Base-by-base conservation (phyloP, 768 basidiomycete genomes). In the Porphyrellus cyaneotinctus region DNA sequence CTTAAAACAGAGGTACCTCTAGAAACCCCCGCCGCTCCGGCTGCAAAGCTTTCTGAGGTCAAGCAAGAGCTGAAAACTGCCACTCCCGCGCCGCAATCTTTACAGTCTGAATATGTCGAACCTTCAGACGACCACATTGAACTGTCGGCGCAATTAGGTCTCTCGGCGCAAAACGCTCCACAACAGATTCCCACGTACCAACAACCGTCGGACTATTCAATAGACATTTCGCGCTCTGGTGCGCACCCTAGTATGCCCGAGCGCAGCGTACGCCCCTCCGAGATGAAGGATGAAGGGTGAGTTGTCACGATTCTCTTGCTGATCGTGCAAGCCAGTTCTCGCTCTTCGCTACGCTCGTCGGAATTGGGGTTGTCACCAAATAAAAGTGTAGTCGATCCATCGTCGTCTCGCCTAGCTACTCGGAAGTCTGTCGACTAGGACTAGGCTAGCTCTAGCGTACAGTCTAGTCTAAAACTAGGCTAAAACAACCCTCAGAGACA, bases 231-330 rank as follows among this genome's bases (percentile, higher is more conserved):
- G 28, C 67, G 52, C 22, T 72, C 75, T 15, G 73, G 74, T 23
- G 73, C 64, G 28, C 65, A 70, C 72, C 26, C 69, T 44, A 74
- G 23, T 70, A 72, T 47, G 75, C 76, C 70, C 22, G 83, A 87
- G 65, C 80, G 89, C 41, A 84, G 81, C 31, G 74, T 93, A 15
- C 79, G 90, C 31, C 89, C 89, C 17, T 87, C 87, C 12, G 93
- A 97, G 70, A 93, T 92, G 91, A 92, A 93, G 70, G 95, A 97
- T 62, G 94, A 95, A 88, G 94, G 94, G 95, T 97, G 82, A 91
- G 93, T 81, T 49, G 20, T 53, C 10, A 22, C 12, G 28, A 8
- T 51, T 48, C 18, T 31, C 20, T 30, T 2, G 36, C 59, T 64
- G 35, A 68, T 53, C 12, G 37, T 33, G 15, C 15, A 47, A 48